Conservation (phyloP, 805 yeast genomes). For the Zygosaccharomyces rouxii region DNA sequence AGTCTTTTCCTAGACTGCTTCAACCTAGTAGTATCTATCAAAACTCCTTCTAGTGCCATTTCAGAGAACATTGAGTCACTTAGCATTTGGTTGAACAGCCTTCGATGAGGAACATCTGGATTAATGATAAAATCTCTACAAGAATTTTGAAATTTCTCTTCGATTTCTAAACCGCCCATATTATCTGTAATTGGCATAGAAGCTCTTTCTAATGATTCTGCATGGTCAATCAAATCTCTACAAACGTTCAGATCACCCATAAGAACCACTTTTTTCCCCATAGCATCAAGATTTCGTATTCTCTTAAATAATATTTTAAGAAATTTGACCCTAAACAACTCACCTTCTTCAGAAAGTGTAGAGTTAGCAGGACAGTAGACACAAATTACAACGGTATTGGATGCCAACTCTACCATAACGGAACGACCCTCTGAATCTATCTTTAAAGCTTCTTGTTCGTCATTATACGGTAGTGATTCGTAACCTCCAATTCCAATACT, state of each 20-base stretch:
- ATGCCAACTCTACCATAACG: constrained; percentile 66
- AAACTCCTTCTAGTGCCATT: constrained; percentile 39
- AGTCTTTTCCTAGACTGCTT: constrained; percentile 48
- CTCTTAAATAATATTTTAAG: constrained; percentile 57
- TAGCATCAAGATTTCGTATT: constrained; percentile 46
- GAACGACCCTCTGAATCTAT: constrained; percentile 86
- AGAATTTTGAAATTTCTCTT: constrained; percentile 17
- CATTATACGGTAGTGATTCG: constrained; percentile 35
- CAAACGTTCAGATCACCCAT: constrained; percentile 89
- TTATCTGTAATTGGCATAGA: constrained; percentile 35
- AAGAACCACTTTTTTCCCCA: constrained; percentile 66
- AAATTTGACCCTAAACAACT: constrained; percentile 53
- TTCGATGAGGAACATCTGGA: constrained; percentile 39
- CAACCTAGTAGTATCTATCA: constrained; percentile 57
- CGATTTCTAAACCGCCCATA: constrained; percentile 37
- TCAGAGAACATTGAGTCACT: constrained; percentile 33
- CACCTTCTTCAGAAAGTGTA: constrained; percentile 61
- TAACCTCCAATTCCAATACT: constrained; percentile 66
- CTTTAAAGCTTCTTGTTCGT: constrained; percentile 36
- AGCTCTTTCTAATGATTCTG: constrained; percentile 48
- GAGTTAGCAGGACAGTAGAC: constrained; percentile 94
- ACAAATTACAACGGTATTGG: constrained; percentile 55
- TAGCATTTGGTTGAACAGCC: constrained; percentile 45
- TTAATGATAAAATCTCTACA: constrained; percentile 39
- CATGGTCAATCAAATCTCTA: constrained; percentile 76